Evolutionary conservation across 192 early-diverging fungal genomes (phyloP), one percentile per base, ranked within the genome.

Genomic region (Backusella macrospora): DNA sequence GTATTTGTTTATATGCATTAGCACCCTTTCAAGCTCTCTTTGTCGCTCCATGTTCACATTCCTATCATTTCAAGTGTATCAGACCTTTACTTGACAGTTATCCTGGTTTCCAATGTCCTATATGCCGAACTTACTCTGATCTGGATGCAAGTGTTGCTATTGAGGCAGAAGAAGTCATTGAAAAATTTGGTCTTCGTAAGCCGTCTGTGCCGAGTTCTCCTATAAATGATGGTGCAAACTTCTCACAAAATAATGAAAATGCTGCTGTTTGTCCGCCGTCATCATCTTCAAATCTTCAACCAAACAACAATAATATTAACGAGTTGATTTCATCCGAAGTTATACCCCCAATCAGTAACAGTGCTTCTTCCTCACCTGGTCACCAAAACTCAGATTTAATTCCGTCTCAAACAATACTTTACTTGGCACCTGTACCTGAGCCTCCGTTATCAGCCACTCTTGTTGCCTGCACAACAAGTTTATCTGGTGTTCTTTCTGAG

Each of bases 1-100:
- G 93, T 78, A 95, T 95, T 72, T 95, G 94, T 81, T 82, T 95
- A 68, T 92, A 86, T 77, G 82, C 88, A 71, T 88, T 95, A 72
- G 83, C 85, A 5, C 92, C 92, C 26, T 88, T 87, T 79, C 94
- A 95, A 83, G 92, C 94, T 21, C 84, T 95, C 65, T 95, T 95
- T 80, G 81, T 95, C 42, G 90, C 93, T 12, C 94, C 94, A 15
- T 95, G 94, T 81, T 91, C 91, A 43, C 94, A 95, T 74, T 91
- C 90, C 73, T 95, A 90, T 85, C 94, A 95, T 78, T 95, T 91
- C 82, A 92, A 92, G 75, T 94, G 93, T 78, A 90, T 93, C 74
- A 89, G 89, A 78, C 91, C 92, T 10, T 78, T 95, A 13, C 66
- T 80, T 15, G 79, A 88, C 42, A 87, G 86, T 62, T 88, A 86